Base-by-base conservation (phyloP, 139 green algal genomes). In the Pseudopediastrum boryanum region DNA sequence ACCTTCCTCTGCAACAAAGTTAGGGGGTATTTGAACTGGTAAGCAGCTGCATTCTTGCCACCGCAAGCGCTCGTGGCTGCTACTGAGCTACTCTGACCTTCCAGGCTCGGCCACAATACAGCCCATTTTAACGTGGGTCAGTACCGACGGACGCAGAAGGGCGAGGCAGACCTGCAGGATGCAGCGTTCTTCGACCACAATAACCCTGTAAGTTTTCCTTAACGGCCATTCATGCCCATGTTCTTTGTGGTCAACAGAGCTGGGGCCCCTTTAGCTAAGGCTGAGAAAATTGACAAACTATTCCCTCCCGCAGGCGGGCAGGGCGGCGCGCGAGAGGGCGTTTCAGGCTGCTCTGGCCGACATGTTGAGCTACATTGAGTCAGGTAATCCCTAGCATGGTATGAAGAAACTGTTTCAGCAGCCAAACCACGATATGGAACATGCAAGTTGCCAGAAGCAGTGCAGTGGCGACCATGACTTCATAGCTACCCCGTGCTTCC, bases 61-160 rank as follows among this genome's bases (percentile, higher is more conserved):
- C 16, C 48, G 48, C 16, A 58, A 16, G 16, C 8, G 1, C n/a
- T 41, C 21, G 38, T 33, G 36, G 31, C 50, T 66, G 21, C 43
- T 65, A 51, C 70, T 65, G 16, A 16, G 16, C 48, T 58, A 16
- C 16, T 19, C 16, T 19, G 48, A 16, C 16, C 50, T 77, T 36
- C 6, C 83, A 94, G 94, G 94, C 86, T 98, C 73, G 95, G 95
- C 41, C 95, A 99, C 81, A 75, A 86, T 54, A 97, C 95, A 0
- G 83, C 84, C 9, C 95, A 98, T 79, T 98, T 99, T 89, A 99
- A 98, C 71, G 95, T 99, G n/a, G 95, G 95, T 36, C 77, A 89
- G 54, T 98, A 97, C 86, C 86, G 94, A 3, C 88, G 94, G 12
- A 73, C 73, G 35, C 83, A 92, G 78, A 88, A 87, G 36, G 61